These are phyloP conservation scores for Malus orientalis DNA, from an alignment of 306 rosid genomes.

Conservation along the genomic window DNA sequence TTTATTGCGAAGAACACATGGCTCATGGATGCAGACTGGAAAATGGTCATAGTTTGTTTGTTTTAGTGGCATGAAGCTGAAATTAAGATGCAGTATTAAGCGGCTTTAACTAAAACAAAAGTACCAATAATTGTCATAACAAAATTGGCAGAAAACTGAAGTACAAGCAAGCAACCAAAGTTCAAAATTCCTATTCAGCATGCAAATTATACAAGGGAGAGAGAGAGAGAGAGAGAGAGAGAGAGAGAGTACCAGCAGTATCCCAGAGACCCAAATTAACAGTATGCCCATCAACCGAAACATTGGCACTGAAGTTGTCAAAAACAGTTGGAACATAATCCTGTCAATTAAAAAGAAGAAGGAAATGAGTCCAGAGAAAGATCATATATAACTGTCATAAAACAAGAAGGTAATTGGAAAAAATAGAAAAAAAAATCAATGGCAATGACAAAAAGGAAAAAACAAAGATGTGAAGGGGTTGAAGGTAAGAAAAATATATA, in stretches of 20 bases:
- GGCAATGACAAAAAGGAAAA: not conserved
- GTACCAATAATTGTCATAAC: not conserved
- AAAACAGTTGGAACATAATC: conserved; percentile 57
- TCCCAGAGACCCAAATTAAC: conserved; percentile 59
- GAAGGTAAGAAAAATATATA: not conserved
- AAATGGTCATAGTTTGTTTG: not conserved
- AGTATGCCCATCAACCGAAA: conserved; percentile 37
- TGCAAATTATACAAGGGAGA: not conserved
- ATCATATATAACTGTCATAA: not conserved
- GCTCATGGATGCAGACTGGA: not conserved
- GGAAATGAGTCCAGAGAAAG: conserved; percentile 3
- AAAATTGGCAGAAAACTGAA: not conserved
- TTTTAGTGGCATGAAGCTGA: not conserved
- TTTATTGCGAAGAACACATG: not conserved
- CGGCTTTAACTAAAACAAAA: not conserved
- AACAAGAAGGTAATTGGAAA: not conserved
- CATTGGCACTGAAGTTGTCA: conserved; percentile 52
- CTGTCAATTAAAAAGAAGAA: conserved; percentile 14
- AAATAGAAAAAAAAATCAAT: not conserved
- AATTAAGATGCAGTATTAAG: not conserved
- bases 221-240: not conserved
- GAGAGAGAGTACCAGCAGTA: conserved; percentile 42
- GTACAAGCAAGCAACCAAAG: not conserved
- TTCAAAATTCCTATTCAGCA: not conserved
- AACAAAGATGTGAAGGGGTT: not conserved